Evolutionary conservation across 352 stramenopile species (phyloP), one percentile per base, ranked within the genome.

Genomic region (Phytophthora kernoviae): DNA sequence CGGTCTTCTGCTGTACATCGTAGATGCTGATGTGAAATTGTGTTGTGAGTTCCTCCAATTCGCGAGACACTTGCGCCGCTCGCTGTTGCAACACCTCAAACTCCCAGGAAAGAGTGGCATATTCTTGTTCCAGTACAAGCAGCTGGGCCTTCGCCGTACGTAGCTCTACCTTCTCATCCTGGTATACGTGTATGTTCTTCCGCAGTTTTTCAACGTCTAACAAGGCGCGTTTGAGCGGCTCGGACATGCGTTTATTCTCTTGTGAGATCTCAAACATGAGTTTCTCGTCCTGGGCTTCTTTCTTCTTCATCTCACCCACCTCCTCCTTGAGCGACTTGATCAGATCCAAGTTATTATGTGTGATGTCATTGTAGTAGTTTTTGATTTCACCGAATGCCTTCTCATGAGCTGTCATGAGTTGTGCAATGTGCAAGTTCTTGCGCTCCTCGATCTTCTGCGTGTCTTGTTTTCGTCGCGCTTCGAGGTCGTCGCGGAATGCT

Each of bases 341-440:
- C 21, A 98, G 69, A 56, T 98, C 94, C n/a, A 98, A 65, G 68
- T 98, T 98, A 67, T 98, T 98, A 72, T 98, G 94, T 36, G 93
- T 98, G 58, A 98, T 98, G 59, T 98, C 93, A 69, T 97, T 98
- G 87, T 98, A 98, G 75, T 98, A 98, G 54, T 96, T 97, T 60
- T 98, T 98, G 73, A 98, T 98, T 61, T 98, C 94, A 1, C 81
- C 80, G 65, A 98, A 98, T 5, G 92, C 92, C 57, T 98, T 96
- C 60, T 98, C 88, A 62, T 98, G 94, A 2, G 81, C 80, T 12
- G 88, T 86, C 91, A 98, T 98, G 49, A 98, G 81, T 51, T 86
- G 69, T 14, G 91, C 86, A 41, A 98, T 98, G 62, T 98, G 93
- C 42, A 81, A 56, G 68, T 98, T 95, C 66, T 98, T 98, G 41